A percentile compares a stretch with the other conserved stretches of the same genome.
Conservation (phyloP, 2,329 filamentous ascomycete genomes). For the Colletotrichum sp. region DNA sequence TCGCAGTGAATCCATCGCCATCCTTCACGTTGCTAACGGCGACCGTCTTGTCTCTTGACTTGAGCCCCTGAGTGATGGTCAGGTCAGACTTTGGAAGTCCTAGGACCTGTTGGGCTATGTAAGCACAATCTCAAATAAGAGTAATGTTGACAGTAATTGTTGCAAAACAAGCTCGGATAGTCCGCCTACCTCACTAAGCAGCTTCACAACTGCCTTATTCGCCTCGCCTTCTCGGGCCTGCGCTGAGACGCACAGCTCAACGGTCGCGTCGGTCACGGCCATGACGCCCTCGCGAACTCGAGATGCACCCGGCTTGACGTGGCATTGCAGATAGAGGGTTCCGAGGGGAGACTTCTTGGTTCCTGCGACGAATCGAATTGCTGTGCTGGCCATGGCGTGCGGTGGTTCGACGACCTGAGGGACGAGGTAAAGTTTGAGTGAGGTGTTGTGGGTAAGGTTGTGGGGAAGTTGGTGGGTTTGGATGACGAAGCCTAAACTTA, state of each 20-base stretch:
- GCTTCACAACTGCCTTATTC: conserved; percentile 67
- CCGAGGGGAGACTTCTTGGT: conserved; percentile 49
- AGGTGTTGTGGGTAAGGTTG: background rate
- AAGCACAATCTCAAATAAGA: background rate
- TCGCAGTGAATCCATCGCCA: conserved; percentile 31
- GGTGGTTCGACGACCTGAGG: background rate
- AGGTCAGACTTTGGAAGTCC: conserved; percentile 68
- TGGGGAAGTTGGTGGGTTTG: background rate
- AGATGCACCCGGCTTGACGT: conserved; percentile 70
- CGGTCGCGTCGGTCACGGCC: conserved; percentile 57
- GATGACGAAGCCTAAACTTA: background rate
- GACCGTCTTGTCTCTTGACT: conserved; percentile 69
- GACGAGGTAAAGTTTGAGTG: background rate
- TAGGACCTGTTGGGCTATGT: conserved; percentile 52
- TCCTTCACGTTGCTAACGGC: conserved; percentile 40
- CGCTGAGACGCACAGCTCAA: conserved; percentile 71
- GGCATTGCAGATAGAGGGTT: conserved; percentile 65
- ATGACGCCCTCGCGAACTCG: conserved; percentile 66
- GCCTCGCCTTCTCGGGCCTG: conserved; percentile 71
- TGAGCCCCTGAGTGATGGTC: conserved; percentile 65
- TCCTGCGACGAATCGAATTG: conserved; percentile 53
- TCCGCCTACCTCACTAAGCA: conserved; percentile 61
- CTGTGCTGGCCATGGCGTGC: conserved; percentile 9
- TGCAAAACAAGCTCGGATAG: background rate
- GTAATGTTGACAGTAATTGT: background rate